phyloP scores from a whole-genome alignment of 208 protist species.

The Crithidia bombi region DNA sequence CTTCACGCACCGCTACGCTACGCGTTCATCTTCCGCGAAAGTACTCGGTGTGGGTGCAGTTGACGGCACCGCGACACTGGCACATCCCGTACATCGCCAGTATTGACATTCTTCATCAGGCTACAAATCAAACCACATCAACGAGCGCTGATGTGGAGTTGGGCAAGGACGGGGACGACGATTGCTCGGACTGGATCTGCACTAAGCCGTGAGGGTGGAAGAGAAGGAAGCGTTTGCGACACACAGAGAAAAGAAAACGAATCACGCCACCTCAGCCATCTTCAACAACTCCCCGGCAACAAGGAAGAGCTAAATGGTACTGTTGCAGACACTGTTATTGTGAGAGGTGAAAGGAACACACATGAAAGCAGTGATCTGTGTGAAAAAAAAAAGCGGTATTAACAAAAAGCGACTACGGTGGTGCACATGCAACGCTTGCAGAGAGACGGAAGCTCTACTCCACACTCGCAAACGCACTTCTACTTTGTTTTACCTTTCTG shows the following conservation, averaged over 20 bases:
- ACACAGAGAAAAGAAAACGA: background rate
- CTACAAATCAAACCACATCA: constrained; percentile 55
- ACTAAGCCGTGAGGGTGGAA: constrained; percentile 21
- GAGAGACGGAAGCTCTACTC: too few species aligned
- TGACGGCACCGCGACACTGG: constrained; percentile 47
- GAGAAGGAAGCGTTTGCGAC: background rate
- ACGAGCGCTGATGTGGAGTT: constrained; percentile 56
- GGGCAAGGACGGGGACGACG: constrained; percentile 83
- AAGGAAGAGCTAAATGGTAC: too few species aligned
- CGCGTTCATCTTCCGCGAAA: constrained; percentile 41
- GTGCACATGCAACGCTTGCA: too few species aligned
- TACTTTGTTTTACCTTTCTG: too few species aligned
- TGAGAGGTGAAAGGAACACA: too few species aligned
- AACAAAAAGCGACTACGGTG: too few species aligned
- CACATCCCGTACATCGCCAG: constrained; percentile 73
- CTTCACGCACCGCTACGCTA: constrained; percentile 37
- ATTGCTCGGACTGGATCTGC: constrained; percentile 83
- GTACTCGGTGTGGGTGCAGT: constrained; percentile 86
- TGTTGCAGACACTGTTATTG: too few species aligned
- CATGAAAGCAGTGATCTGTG: too few species aligned
- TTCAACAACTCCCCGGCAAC: too few species aligned
- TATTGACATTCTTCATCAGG: constrained; percentile 73
- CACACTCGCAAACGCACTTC: too few species aligned
- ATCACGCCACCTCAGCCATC: too few species aligned
- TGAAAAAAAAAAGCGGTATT: too few species aligned